phyloP scores from a whole-genome alignment of 495 filamentous ascomycete genomes.

The Penicillium longicatenatum region DNA sequence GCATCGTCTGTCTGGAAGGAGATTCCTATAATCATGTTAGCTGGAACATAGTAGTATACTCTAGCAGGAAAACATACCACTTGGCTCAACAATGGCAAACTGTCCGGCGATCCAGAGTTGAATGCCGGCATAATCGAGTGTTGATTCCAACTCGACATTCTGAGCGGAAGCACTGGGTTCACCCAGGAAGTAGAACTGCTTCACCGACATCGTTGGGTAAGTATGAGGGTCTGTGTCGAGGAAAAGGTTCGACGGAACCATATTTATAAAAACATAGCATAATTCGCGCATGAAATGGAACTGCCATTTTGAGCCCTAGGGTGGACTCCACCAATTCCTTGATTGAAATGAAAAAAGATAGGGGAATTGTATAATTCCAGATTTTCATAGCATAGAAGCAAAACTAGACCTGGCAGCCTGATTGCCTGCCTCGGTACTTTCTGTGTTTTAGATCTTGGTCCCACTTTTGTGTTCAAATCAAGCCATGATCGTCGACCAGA shows the following conservation, averaged over 20 bases:
- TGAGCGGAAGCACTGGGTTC: slow-evolving; percentile 38
- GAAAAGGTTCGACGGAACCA: background rate
- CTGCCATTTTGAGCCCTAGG: background rate
- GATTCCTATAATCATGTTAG: slow-evolving; percentile 28
- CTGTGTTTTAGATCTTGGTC: background rate
- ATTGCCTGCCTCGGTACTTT: background rate
- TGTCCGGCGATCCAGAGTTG: slow-evolving; percentile 42
- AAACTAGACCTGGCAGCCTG: background rate
- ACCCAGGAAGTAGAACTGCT: slow-evolving; percentile 28
- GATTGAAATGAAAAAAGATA: background rate
- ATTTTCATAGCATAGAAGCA: background rate
- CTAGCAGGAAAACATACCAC: slow-evolving; percentile 11
- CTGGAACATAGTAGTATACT: background rate
- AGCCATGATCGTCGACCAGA: background rate
- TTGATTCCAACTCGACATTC: slow-evolving; percentile 38
- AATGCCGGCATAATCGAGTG: slow-evolving; percentile 33
- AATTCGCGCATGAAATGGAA: slow-evolving; percentile 31
- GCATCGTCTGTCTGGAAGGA: slow-evolving; percentile 35
- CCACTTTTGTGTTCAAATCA: background rate
- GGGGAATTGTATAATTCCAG: background rate
- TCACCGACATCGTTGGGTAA: background rate
- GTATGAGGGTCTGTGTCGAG: background rate
- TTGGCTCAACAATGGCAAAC: slow-evolving; percentile 44
- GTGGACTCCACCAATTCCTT: slow-evolving; percentile 3
- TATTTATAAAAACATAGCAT: slow-evolving; percentile 17